phyloP scores from a whole-genome alignment of 192 early-diverging fungal genomes.

The Pilobolus umbonatus region DNA sequence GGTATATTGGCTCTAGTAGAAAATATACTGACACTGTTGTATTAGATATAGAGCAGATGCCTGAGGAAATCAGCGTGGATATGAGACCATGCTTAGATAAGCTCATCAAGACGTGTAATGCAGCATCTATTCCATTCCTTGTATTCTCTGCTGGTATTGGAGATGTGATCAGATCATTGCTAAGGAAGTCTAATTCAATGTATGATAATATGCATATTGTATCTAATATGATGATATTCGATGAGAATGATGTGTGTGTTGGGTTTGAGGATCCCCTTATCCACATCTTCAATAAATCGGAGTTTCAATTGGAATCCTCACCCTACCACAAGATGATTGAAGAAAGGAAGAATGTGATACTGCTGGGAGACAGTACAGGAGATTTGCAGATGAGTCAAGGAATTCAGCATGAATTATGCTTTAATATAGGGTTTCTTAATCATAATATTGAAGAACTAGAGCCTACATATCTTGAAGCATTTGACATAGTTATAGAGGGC shows the following conservation, averaged over 20 bases:
- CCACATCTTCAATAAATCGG: constrained; percentile 70
- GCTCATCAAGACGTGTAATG: constrained; percentile 35
- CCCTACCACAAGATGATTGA: constrained; percentile 40
- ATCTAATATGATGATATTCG: constrained; percentile 67
- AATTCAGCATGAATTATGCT: constrained; percentile 45
- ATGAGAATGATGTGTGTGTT: constrained; percentile 46
- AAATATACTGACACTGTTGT: not conserved
- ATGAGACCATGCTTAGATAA: constrained; percentile 42
- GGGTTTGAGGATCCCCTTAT: constrained; percentile 63
- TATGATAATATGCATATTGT: constrained; percentile 61
- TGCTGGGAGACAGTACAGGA: constrained; percentile 69
- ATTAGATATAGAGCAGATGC: constrained; percentile 46
- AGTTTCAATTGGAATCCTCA: constrained; percentile 45
- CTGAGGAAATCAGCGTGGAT: constrained; percentile 40
- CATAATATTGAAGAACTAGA: constrained; percentile 51
- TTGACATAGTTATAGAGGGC: constrained; percentile 62
- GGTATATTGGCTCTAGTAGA: no score
- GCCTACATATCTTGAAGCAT: constrained; percentile 47
- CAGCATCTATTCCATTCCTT: constrained; percentile 49
- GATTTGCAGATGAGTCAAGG: constrained; percentile 67
- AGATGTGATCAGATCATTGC: constrained; percentile 58
- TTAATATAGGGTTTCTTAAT: constrained; percentile 71
- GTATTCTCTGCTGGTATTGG: constrained; percentile 71
- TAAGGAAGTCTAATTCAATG: constrained; percentile 38
- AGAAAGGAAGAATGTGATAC: constrained; percentile 53